Percentiles rank a stretch among this genome's conserved stretches.
phyloP scores from a whole-genome alignment of 306 rosid genomes.

The Vachellia collinsii region DNA sequence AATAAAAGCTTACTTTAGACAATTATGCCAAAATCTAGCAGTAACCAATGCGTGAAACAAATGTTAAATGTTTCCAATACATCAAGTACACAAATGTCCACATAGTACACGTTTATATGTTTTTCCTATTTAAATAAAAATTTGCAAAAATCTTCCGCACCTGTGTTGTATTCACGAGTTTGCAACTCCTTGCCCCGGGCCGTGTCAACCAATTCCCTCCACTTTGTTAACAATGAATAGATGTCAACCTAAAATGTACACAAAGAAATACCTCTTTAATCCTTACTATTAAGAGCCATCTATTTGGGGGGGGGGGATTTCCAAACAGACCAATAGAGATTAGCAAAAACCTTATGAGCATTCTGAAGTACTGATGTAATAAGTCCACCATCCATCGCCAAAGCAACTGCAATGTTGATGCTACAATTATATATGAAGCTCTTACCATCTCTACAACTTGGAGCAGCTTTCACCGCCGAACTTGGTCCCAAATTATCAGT shows the following conservation, averaged over 20 bases:
- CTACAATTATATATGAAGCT: conserved; percentile 80
- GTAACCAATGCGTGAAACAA: background rate
- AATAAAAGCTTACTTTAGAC: background rate
- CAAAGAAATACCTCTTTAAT: conserved; percentile 21
- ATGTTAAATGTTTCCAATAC: background rate
- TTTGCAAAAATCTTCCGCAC: conserved; percentile 37
- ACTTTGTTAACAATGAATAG: conserved; percentile 85
- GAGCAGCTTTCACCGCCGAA: conserved; percentile 31
- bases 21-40: background rate
- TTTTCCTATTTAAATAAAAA: background rate
- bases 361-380: conserved; percentile 91
- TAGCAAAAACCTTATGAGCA: conserved; percentile 77
- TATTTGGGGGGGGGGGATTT: conserved; percentile 4
- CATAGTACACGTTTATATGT: background rate
- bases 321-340: conserved; percentile 13
- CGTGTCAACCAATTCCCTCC: conserved; percentile 95
- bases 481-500: conserved; percentile 37
- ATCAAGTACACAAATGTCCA: background rate
- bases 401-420: conserved; percentile 91
- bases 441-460: conserved; percentile 77
- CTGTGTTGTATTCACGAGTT: conserved; percentile 81
- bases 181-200: conserved; percentile 94
- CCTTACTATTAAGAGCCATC: background rate
- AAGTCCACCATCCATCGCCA: conserved; percentile 88
- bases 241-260: conserved; percentile 67